These are phyloP conservation scores for Medicago truncatula DNA, from an alignment of 306 rosid genomes.

Conservation along the genomic window MtrunA17r5.0-ANR NC_053042.1:35290501-35291000, in stretches of 20 bases:
- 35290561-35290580: background rate
- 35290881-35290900: slow-evolving; percentile 2
- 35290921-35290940: background rate
- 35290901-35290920: slow-evolving; percentile 16
- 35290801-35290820: slow-evolving; percentile 17
- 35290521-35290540: background rate
- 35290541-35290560: background rate
- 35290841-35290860: slow-evolving; percentile 3
- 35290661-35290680: background rate
- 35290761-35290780: slow-evolving; percentile 1
- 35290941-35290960: too few relatives aligned
- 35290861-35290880: background rate
- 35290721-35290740: background rate
- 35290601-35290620: background rate
- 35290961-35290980: background rate
- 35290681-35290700: background rate
- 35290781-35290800: background rate
- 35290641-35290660: background rate
- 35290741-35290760: slow-evolving; percentile 6
- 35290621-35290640: too few relatives aligned
- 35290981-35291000: slow-evolving; percentile 12
- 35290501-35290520: background rate
- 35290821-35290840: slow-evolving; percentile 15
- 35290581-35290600: background rate
- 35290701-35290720: background rate